A percentile compares a stretch with the other conserved stretches of the same genome.
These are phyloP conservation scores for Fagopyrum esculentum DNA, from an alignment of 148 eudicot genomes.

Conservation along the genomic window DNA sequence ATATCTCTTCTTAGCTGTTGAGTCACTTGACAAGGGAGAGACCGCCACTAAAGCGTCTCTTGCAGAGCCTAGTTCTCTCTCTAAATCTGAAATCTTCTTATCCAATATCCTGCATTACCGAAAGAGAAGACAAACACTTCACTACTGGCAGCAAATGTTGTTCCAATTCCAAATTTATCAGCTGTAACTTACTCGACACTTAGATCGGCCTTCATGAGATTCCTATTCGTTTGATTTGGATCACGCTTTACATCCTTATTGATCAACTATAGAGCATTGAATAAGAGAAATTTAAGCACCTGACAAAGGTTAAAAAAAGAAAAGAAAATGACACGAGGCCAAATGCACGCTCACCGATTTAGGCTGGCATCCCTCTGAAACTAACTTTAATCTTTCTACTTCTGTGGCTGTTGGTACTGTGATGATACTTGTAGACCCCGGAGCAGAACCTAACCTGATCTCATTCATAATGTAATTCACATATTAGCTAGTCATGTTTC, in stretches of 20 bases:
- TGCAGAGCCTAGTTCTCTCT: conserved; percentile 7
- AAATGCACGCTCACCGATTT: conserved; percentile 16
- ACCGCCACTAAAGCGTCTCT: conserved; percentile 4
- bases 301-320: background rate
- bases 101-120: conserved; percentile 1
- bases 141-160: background rate
- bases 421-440: conserved; percentile 16
- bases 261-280: conserved; percentile 9
- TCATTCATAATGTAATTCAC: background rate
- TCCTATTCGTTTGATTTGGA: conserved; percentile 7
- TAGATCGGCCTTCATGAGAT: background rate
- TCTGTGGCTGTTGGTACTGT: conserved; percentile 13
- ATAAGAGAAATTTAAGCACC: background rate
- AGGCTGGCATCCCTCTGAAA: conserved; percentile 21
- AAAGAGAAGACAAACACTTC: background rate
- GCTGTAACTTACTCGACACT: conserved; percentile 5
- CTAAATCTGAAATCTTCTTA: conserved; percentile 9
- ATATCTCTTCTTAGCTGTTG: conserved; percentile 8
- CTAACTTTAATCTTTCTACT: conserved; percentile 18
- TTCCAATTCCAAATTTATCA: background rate
- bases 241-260: conserved; percentile 9
- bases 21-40: background rate
- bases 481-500: background rate
- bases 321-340: background rate
- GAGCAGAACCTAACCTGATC: conserved; percentile 18